These are phyloP conservation scores for Thelonectria olida DNA, from an alignment of 2,329 filamentous ascomycete genomes.

Conservation along the genomic window DNA sequence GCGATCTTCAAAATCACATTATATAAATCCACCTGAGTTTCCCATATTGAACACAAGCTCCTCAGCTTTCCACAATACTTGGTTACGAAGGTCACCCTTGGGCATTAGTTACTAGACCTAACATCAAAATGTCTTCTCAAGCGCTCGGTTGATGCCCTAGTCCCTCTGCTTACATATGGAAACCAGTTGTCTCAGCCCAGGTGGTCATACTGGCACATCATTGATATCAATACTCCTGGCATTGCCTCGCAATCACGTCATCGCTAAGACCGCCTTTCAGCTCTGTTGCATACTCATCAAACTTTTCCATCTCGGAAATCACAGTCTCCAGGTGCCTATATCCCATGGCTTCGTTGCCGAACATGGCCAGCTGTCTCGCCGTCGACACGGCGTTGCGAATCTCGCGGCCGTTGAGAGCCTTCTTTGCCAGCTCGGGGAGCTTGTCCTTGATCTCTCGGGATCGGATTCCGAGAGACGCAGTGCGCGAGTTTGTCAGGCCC, in stretches of 20 bases:
- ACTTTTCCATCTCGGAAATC: constrained; percentile 7
- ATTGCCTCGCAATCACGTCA: constrained; percentile 6
- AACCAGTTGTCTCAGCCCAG: no score
- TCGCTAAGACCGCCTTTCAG: not conserved
- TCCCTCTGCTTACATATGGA: no score
- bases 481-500: not conserved
- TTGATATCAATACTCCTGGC: no score
- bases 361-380: constrained; percentile 37
- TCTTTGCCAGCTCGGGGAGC: constrained; percentile 41
- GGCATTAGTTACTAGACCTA: no score
- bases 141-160: no score
- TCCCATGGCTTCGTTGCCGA: constrained; percentile 3
- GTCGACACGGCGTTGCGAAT: constrained; percentile 50
- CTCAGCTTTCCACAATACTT: no score
- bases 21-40: no score
- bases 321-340: constrained; percentile 2
- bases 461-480: not conserved
- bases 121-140: no score
- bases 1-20: no score
- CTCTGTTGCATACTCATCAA: constrained; percentile 17
- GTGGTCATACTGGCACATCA: no score
- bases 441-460: not conserved
- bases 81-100: no score
- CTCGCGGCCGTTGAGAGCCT: constrained; percentile 52
- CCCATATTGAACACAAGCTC: no score